A percentile compares a stretch with the other conserved stretches of the same genome.
These are phyloP conservation scores for Verruconis gallopava DNA, from an alignment of 2,329 filamentous ascomycete genomes.

Conservation along the genomic window DNA sequence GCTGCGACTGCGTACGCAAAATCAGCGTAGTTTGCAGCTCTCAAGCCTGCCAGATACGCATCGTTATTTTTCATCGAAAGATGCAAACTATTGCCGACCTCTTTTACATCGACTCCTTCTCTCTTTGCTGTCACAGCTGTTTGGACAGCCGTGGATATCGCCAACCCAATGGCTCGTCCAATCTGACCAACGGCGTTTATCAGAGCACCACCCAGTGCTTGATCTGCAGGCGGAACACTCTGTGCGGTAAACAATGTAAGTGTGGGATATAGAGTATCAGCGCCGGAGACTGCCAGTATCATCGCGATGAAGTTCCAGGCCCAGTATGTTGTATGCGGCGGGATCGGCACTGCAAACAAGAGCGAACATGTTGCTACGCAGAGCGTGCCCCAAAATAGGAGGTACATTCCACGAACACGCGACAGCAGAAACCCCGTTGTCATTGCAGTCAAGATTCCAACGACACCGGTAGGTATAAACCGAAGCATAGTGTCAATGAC, in stretches of 20 bases:
- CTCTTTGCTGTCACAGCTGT: conserved; percentile 44
- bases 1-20: conserved; percentile 24
- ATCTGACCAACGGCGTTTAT: conserved; percentile 55
- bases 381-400: conserved; percentile 3
- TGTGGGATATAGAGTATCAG: conserved; percentile 53
- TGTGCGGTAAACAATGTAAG: conserved; percentile 54
- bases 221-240: conserved; percentile 48
- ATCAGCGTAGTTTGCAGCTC: conserved; percentile 28
- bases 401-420: conserved; percentile 4
- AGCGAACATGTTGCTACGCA: conserved; percentile 5
- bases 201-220: conserved; percentile 54
- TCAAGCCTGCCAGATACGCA: conserved; percentile 25
- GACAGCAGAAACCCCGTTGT: conserved; percentile 25
- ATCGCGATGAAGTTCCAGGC: conserved; percentile 55
- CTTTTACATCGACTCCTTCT: conserved; percentile 23
- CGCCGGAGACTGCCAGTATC: conserved; percentile 50
- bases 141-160: conserved; percentile 52
- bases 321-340: conserved; percentile 49
- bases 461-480: conserved; percentile 53
- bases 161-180: conserved; percentile 52
- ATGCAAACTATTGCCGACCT: conserved; percentile 12
- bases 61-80: conserved; percentile 11
- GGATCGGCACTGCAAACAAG: conserved; percentile 52
- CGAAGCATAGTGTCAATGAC: conserved; percentile 55
- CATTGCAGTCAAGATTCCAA: conserved; percentile 44